Conservation (phyloP, 2,329 filamentous ascomycete species). For the Cadophora sp. region DNA sequence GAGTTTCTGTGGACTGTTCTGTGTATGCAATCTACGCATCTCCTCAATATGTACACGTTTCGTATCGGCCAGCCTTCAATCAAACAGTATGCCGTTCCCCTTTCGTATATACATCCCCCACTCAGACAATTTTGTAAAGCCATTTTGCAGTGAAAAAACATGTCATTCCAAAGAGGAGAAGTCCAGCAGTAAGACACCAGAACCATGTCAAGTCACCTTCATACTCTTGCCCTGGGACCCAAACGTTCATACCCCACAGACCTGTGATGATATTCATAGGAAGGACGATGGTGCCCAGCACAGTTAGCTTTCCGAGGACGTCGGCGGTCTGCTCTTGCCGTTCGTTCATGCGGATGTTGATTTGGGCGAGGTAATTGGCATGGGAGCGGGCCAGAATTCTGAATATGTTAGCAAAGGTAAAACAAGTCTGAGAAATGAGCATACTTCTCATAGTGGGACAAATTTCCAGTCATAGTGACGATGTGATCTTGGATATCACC, state of each 20-base stretch:
- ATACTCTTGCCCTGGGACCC: constrained; percentile 88
- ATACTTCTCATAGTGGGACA: constrained; percentile 95
- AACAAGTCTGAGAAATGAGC: constrained; percentile 43
- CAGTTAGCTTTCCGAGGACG: constrained; percentile 91
- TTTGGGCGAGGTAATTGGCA: constrained; percentile 97
- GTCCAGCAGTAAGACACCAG: constrained; percentile 73
- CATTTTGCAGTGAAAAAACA: constrained; percentile 60
- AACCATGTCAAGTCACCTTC: constrained; percentile 81
- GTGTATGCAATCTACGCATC: constrained; percentile 11
- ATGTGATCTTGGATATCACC: constrained; percentile 99
- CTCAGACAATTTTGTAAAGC: constrained; percentile 43
- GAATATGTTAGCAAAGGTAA: constrained; percentile 25
- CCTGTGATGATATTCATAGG: constrained; percentile 99
- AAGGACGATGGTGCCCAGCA: constrained; percentile 93
- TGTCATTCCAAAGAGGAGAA: constrained; percentile 78
- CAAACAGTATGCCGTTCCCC: background rate
- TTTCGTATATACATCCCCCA: background rate
- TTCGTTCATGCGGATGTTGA: constrained; percentile 99
- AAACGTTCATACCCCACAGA: constrained; percentile 98
- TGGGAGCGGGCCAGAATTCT: constrained; percentile 91
- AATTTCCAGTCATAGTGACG: constrained; percentile 96
- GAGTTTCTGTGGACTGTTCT: background rate
- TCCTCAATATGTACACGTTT: constrained; percentile 8
- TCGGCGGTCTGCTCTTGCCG: constrained; percentile 95
- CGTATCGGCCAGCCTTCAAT: background rate